A percentile compares a stretch with the other conserved stretches of the same genome.
phyloP scores from a whole-genome alignment of 352 stramenopile species.

The Pythium periplocum region DNA sequence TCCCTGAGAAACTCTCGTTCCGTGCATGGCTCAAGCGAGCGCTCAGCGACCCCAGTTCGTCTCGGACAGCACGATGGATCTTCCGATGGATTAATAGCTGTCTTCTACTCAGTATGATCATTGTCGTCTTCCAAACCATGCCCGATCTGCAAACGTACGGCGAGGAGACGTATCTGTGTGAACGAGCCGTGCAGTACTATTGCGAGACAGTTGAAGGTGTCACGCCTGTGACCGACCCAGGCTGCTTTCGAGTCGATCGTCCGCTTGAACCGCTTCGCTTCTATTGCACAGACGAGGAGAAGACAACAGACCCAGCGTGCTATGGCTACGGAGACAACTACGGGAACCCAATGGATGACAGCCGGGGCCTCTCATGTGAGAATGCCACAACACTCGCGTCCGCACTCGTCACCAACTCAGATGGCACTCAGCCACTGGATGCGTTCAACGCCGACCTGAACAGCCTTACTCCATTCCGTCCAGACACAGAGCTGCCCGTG shows the following conservation, averaged over 20 bases:
- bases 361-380: conserved; percentile 41
- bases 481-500: conserved; percentile 31
- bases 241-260: conserved; percentile 46
- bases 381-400: conserved; percentile 20
- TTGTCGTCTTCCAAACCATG: conserved; percentile 79
- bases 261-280: conserved; percentile 37
- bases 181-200: conserved; percentile 49
- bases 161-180: conserved; percentile 52
- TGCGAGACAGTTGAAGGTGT: conserved; percentile 26
- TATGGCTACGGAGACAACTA: conserved; percentile 57
- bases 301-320: conserved; percentile 31
- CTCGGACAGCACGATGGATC: conserved; percentile 28
- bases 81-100: conserved; percentile 57
- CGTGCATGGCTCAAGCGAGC: conserved; percentile 28
- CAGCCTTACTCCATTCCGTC: conserved; percentile 42
- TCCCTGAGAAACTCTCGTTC: conserved; percentile 26
- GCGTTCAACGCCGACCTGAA: conserved; percentile 5
- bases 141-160: conserved; percentile 70
- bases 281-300: conserved; percentile 34
- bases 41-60: conserved; percentile 43
- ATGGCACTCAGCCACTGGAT: conserved; percentile 23
- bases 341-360: conserved; percentile 20
- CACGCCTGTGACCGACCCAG: conserved; percentile 37
- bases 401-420: conserved; percentile 7
- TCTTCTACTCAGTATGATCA: conserved; percentile 67